Percentiles rank a stretch among this genome's conserved stretches.
These are phyloP conservation scores for Rosa chinensis DNA, from an alignment of 306 rosid genomes.

Conservation along the genomic window DNA sequence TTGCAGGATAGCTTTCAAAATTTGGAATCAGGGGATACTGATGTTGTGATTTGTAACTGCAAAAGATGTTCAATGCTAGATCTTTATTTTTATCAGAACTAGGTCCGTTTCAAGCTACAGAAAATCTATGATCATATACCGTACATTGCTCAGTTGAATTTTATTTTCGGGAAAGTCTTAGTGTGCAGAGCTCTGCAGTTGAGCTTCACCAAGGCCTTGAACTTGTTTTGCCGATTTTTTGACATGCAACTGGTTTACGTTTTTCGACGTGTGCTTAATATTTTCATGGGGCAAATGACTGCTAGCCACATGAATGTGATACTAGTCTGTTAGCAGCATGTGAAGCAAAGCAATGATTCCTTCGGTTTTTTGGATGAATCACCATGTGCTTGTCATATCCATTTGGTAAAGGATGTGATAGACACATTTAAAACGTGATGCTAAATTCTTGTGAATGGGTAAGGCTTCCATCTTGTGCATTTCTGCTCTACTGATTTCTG, in stretches of 20 bases:
- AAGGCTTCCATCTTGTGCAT: not conserved
- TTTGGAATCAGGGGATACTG: not conserved
- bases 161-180: not conserved
- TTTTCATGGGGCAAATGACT: not conserved
- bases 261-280: not conserved
- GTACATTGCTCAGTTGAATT: not conserved
- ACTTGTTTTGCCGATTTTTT: not conserved
- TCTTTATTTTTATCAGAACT: not conserved
- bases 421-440: not conserved
- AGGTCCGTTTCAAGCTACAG: not conserved
- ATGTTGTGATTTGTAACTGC: not conserved
- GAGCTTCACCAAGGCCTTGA: not conserved
- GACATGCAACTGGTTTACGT: not conserved
- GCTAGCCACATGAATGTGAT: not conserved
- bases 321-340: not conserved
- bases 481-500: not conserved
- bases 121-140: not conserved
- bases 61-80: not conserved
- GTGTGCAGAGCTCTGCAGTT: not conserved
- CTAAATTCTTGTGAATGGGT: not conserved
- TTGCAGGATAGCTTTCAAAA: not conserved
- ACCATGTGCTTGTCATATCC: constrained; percentile 8
- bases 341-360: not conserved
- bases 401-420: constrained; percentile 11
- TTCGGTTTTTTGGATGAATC: constrained; percentile 4